Base-by-base conservation (phyloP, 805 yeast genomes). In the Zygotorulaspora florentina region DNA sequence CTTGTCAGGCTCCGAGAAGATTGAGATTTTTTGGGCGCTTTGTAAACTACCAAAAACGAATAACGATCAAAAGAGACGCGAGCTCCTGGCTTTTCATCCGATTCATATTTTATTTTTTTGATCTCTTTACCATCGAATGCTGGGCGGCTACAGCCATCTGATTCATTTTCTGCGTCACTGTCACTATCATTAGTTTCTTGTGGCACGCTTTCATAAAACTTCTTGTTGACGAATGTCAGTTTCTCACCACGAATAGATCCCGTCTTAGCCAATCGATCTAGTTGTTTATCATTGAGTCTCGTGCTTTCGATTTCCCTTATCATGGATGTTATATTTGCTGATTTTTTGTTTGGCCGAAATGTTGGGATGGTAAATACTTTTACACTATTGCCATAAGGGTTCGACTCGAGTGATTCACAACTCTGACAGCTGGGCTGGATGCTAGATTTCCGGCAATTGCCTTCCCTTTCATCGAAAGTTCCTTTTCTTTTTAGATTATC, bases 291-390 rank as follows among this genome's bases (percentile, higher is more conserved):
- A 9, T 47, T 48, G n/a, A 56, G 30, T 1, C 53, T 51, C 4
- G 59, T 61, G 8, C 46, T 45, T 13, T 41, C 43, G 30, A 59
- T 44, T 35, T 51, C 48, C 20, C 44, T 47, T 12, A 59, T 45
- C 18, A 59, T 48, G 13, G 50, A 46, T 3, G 58, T 33, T 12
- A 56, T 48, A 28, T 50, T 54, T 7, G 52, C 23, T 8, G 48
- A 38, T 1, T 42, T 39, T 13, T 43, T 38, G 26, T 44, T 41
- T 15, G 48, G 49, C 39, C 61, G 51, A 55, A 76, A 67, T 16
- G 80, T 75, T 31, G 80, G 81, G 57, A 76, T 70, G 47, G 62
- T 54, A 13, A 48, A 49, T 7, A 53, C 25, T 33, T 50, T 49
- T 33, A 55, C 56, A 25, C 45, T 37, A 28, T 15, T 33, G 11